Evolutionary conservation across 1,284 basidiomycete genomes (phyloP), one percentile per base, ranked within the genome.

Genomic region (Stygiomarasmius scandens): DNA sequence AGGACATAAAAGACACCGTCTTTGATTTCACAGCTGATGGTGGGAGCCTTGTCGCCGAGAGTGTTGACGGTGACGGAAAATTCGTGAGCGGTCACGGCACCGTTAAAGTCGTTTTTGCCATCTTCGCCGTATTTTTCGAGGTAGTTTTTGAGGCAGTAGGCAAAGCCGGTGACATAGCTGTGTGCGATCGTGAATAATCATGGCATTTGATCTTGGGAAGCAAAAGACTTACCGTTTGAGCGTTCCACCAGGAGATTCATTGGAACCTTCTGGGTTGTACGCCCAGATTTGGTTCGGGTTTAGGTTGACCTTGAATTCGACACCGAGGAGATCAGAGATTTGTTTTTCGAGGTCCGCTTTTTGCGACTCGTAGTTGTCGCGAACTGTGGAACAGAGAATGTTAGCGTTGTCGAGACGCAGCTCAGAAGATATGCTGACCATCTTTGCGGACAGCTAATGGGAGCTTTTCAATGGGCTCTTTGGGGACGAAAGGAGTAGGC

Each of bases 31-130:
- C 32, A 38, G 3, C 14, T 14, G 45, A 54, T 48, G 44, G 57
- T 47, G 52, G 62, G 48, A 29, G 64, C 71, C 38, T 65, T 56
- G 19, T 70, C 66, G 23, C 71, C 73, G 10, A 68, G 58, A 72
- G 65, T 8, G 69, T 47, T 47, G 46, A 47, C 22, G 46, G 22
- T 12, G 25, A 47, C 46, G 12, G 22, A 25, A 25, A 47, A 14
- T 20, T 47, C 22, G 46, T 22, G 25, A 23, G 22, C 22, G 22
- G 46, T 47, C 6, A 47, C 46, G 46, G 22, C 46, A 6, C 12
- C 46, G 14, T 47, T 47, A 20, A 47, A 47, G 25, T 47, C 22
- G 46, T n/a, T 23, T n/a, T 20, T 47, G 14, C 22, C 46, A 5
- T 47, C 46, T 19, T 47, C 46, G 25, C 22, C 46, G 22, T 23